Conservation (phyloP, 2,329 filamentous ascomycete genomes). For the Tolypocladium sp. region DNA sequence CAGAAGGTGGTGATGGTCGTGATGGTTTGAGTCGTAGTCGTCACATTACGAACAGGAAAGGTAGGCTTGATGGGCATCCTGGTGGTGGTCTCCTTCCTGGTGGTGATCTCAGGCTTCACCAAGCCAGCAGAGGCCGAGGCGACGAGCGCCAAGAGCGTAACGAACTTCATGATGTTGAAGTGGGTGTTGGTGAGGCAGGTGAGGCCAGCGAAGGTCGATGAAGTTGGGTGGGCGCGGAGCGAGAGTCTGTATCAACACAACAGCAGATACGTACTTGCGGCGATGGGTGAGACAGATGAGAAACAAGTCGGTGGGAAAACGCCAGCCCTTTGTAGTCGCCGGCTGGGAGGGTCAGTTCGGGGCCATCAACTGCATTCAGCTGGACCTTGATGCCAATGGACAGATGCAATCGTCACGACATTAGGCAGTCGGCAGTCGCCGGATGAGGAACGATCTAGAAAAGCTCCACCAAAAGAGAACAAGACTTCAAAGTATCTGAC, state of each 20-base stretch:
- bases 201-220: constrained; percentile 7
- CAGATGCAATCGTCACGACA: background rate
- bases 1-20: constrained; percentile 32
- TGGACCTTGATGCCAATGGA: background rate
- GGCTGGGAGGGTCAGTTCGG: background rate
- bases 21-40: constrained; percentile 11
- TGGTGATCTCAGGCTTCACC: background rate
- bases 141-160: constrained; percentile 16
- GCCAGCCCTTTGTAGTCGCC: constrained; percentile 8
- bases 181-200: background rate
- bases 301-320: constrained; percentile 3
- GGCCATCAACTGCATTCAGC: constrained; percentile 4
- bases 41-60: background rate
- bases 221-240: constrained; percentile 4
- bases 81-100: background rate
- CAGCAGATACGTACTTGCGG: background rate
- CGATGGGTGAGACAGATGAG: background rate
- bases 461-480: background rate
- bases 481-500: background rate
- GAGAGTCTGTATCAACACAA: background rate
- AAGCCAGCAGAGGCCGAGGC: constrained; percentile 1
- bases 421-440: background rate
- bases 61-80: background rate
- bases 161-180: constrained; percentile 24
- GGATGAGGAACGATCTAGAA: background rate